Evolutionary conservation across 2,329 filamentous ascomycete species (phyloP).

Genomic region (Verticillium klebahnii): DNA sequence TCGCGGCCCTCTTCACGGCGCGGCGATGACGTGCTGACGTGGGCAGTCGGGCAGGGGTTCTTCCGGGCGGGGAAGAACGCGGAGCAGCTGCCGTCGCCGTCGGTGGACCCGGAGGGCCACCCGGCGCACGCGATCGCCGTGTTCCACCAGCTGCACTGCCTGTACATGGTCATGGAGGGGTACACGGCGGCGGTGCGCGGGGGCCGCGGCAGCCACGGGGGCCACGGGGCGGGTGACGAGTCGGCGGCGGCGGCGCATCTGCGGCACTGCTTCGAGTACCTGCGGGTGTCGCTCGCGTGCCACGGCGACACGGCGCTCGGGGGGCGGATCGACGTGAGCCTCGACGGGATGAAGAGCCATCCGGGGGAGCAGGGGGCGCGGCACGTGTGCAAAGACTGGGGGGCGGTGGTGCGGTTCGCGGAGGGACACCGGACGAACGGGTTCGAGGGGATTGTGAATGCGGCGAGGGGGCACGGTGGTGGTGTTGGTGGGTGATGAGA

Average conservation of each 20-base stretch:
- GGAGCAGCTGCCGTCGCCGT: neutral
- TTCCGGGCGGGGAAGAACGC: neutral
- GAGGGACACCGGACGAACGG: neutral
- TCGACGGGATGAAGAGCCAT: neutral
- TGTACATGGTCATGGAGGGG: slow-evolving; percentile 30
- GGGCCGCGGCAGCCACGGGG: neutral
- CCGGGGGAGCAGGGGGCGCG: slow-evolving; percentile 24
- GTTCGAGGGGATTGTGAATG: neutral
- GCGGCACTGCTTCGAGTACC: slow-evolving; percentile 33
- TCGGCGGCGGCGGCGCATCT: slow-evolving; percentile 29
- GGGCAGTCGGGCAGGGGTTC: neutral
- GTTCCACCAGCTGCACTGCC: slow-evolving; percentile 36
- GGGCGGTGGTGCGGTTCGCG: neutral
- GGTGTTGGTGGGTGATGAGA: too few relatives aligned
- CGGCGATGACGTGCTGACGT: neutral
- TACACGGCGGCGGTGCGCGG: slow-evolving; percentile 15
- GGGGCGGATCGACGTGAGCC: slow-evolving; percentile 14
- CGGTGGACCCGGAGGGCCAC: neutral
- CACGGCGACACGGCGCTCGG: slow-evolving; percentile 25
- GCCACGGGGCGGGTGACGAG: neutral
- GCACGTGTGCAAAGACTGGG: slow-evolving; percentile 35
- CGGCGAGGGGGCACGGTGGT: neutral
- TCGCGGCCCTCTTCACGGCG: neutral
- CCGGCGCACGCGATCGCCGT: neutral
- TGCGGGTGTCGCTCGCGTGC: slow-evolving; percentile 28